Conservation (phyloP, 768 basidiomycete species). For the Lactifluus volemus region DNA sequence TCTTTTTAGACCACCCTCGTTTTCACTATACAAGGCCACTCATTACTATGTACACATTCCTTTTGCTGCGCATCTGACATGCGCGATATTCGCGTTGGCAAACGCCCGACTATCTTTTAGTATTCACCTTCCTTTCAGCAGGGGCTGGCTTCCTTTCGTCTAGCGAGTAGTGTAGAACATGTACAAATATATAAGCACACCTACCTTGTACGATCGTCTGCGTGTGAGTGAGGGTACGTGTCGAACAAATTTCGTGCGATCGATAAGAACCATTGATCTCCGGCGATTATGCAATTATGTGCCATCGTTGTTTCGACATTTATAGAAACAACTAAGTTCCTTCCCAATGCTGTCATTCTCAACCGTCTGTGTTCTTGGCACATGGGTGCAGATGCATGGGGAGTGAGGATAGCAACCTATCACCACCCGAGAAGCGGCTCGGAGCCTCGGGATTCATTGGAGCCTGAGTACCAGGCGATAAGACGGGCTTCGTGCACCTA, state of each 20-base stretch:
- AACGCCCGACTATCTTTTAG: background rate
- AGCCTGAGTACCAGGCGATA: conserved; percentile 4
- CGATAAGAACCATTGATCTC: background rate
- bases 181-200: background rate
- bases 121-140: background rate
- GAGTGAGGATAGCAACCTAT: background rate
- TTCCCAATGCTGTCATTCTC: background rate
- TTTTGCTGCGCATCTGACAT: background rate
- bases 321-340: background rate
- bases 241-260: background rate
- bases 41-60: background rate
- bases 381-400: background rate
- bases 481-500: background rate
- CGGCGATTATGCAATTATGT: background rate
- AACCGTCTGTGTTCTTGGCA: background rate
- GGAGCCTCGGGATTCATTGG: background rate
- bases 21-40: background rate
- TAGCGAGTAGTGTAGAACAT: background rate
- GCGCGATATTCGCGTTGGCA: background rate
- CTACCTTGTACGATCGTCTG: background rate
- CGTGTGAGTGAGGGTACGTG: background rate
- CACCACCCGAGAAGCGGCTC: background rate
- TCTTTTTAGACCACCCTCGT: background rate
- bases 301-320: background rate
- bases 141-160: background rate